Evolutionary conservation across 768 basidiomycete genomes (phyloP), one percentile per base, ranked within the genome.

Genomic region (Austroboletus eburneus): DNA sequence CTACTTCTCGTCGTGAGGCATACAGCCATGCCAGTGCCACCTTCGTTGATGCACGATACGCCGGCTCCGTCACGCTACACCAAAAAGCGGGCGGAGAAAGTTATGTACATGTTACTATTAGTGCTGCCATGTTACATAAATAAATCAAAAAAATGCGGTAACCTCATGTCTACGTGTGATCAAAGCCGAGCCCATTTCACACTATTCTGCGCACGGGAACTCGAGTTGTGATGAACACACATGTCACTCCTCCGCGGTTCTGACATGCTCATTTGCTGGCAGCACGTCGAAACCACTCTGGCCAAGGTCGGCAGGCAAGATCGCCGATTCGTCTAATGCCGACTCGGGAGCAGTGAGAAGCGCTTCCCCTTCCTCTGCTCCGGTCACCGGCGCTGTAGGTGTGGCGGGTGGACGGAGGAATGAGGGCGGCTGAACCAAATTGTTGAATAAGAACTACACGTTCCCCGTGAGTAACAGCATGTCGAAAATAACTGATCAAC

Each of bases 361-460:
- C 12, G 67, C 72, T 51, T 80, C 72, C 21, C 73, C 70, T 59
- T 87, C 81, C 61, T 84, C 85, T 35, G 74, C 70, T 48, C 83
- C 79, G 3, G 27, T 46, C 27, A 27, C 12, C 27, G 55, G 63
- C 21, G 66, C 57, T 25, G 57, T 61, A 23, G 60, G 52, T 3
- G 61, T 55, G 18, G 67, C 54, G 3, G 27, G 27, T 27, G 68
- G 77, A 9, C 73, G 71, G 35, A 90, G 74, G 61, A 77, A 76
- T 4, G 80, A 71, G 8, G 90, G 88, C 10, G 70, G 63, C 22
- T 69, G 67, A 46, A 95, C 76, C 24, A 96, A 75, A 58, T 86
- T 83, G 69, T 96, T 96, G 73, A 94, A 97, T 34, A 92, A 72
- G 75, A 95, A 94, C 78, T 89, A 57, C 25, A 59, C 41, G 37